Conservation (phyloP, 768 basidiomycete genomes). For the Phaffia tasmanica region DNA sequence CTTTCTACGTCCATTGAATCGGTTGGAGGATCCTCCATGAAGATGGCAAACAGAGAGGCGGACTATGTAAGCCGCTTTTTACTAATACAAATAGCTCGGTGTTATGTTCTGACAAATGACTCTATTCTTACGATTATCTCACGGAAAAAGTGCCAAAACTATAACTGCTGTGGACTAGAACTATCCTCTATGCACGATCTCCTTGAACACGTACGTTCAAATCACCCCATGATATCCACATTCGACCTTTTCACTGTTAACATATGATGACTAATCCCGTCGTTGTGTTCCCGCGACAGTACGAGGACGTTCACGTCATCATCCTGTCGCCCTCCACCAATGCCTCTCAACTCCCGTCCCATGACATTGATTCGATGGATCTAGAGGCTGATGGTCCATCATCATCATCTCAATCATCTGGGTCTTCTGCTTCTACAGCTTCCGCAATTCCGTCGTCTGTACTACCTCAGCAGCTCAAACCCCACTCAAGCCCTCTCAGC, state of each 20-base stretch:
- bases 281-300: neutral
- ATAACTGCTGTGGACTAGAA: conserved; percentile 75
- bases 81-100: too few relatives aligned
- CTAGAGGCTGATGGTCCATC: conserved; percentile 23
- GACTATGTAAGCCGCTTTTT: conserved; percentile 5
- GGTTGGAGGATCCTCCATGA: conserved; percentile 16
- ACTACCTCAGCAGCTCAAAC: conserved; percentile 9
- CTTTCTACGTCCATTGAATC: conserved; percentile 25
- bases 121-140: too few relatives aligned
- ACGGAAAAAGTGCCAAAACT: conserved; percentile 45
- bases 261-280: too few relatives aligned
- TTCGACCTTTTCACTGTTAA: too few relatives aligned
- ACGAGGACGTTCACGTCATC: conserved; percentile 26
- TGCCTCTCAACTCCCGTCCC: neutral
- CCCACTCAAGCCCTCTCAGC: conserved; percentile 18
- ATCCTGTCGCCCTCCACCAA: conserved; percentile 19
- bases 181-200: conserved; percentile 68
- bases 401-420: neutral
- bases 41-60: conserved; percentile 23
- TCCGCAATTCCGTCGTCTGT: conserved; percentile 7
- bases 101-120: too few relatives aligned
- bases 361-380: conserved; percentile 27
- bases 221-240: too few relatives aligned
- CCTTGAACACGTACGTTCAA: conserved; percentile 56
- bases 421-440: neutral